Percentiles rank a stretch among this genome's conserved stretches.
Conservation (phyloP, 768 basidiomycete genomes). For the Cantharellus cinnabarinus region DNA sequence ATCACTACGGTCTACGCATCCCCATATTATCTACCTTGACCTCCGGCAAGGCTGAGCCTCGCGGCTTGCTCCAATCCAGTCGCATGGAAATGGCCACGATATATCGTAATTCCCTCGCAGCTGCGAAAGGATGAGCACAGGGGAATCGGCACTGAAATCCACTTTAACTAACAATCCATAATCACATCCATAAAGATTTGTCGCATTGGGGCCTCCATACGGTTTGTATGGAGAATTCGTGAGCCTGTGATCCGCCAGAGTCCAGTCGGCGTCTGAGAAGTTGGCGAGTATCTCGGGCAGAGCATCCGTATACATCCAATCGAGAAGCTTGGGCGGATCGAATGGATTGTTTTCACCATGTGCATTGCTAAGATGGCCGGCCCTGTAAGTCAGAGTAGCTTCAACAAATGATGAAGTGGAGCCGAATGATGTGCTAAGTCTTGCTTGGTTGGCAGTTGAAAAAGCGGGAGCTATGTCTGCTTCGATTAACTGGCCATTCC, state of each 20-base stretch:
- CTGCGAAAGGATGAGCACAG: conserved; percentile 19
- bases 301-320: conserved; percentile 61
- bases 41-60: conserved; percentile 64
- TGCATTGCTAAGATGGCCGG: no score
- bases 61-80: conserved; percentile 37
- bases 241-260: conserved; percentile 41
- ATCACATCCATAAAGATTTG: conserved; percentile 70
- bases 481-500: conserved; percentile 35
- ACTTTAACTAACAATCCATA: conserved; percentile 48
- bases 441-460: background rate
- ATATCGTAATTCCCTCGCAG: conserved; percentile 65
- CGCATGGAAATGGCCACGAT: conserved; percentile 60
- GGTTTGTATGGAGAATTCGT: conserved; percentile 56
- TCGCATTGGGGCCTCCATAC: conserved; percentile 30
- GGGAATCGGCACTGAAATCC: background rate
- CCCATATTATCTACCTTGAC: conserved; percentile 30
- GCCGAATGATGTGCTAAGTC: background rate
- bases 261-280: conserved; percentile 50
- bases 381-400: no score
- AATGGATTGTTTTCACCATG: background rate
- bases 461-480: background rate
- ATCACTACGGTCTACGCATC: background rate
- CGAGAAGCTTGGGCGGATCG: conserved; percentile 23
- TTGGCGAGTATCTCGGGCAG: conserved; percentile 41
- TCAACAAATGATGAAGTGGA: background rate